Percentiles rank a stretch among this genome's conserved stretches.
Evolutionary conservation across 345 rosid species (phyloP).

Genomic region (Reutealis trisperma): DNA sequence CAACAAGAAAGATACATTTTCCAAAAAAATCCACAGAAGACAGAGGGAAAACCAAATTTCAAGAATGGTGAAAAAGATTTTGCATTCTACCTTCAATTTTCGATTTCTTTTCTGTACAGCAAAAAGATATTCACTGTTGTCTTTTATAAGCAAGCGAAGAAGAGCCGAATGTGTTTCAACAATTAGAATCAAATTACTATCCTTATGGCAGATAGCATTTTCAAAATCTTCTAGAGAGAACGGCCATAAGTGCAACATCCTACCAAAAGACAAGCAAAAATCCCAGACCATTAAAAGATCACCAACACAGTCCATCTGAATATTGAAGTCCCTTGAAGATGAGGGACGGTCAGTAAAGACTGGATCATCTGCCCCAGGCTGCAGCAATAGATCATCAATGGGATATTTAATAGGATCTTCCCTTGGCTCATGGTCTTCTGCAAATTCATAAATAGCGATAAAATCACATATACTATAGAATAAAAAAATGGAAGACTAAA

Average conservation of each 20-base stretch:
- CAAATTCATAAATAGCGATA: conserved; percentile 28
- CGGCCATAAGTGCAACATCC: conserved; percentile 66
- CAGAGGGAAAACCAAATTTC: not conserved
- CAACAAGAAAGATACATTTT: conserved; percentile 13
- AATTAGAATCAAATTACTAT: conserved; percentile 72
- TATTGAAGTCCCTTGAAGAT: conserved; percentile 75
- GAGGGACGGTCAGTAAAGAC: conserved; percentile 68
- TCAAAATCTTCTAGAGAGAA: conserved; percentile 93
- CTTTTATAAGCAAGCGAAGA: conserved; percentile 63
- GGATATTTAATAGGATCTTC: conserved; percentile 72
- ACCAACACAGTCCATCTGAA: conserved; percentile 75
- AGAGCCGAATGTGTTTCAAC: conserved; percentile 83
- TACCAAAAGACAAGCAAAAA: conserved; percentile 81
- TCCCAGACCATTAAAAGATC: conserved; percentile 97
- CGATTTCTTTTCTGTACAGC: conserved; percentile 51
- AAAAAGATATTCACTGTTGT: conserved; percentile 44
- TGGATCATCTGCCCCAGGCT: conserved; percentile 68
- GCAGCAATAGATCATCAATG: conserved; percentile 82
- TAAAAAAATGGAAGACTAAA: not conserved
- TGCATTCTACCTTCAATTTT: conserved; percentile 58
- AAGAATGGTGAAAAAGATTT: not conserved
- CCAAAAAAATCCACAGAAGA: not conserved
- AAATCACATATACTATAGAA: not conserved
- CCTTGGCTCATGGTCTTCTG: conserved; percentile 46
- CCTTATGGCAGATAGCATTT: conserved; percentile 89